Percentiles rank a stretch among this genome's conserved stretches.
Evolutionary conservation across 1,284 basidiomycete species (phyloP).

Genomic region (Clitocybe nebularis): DNA sequence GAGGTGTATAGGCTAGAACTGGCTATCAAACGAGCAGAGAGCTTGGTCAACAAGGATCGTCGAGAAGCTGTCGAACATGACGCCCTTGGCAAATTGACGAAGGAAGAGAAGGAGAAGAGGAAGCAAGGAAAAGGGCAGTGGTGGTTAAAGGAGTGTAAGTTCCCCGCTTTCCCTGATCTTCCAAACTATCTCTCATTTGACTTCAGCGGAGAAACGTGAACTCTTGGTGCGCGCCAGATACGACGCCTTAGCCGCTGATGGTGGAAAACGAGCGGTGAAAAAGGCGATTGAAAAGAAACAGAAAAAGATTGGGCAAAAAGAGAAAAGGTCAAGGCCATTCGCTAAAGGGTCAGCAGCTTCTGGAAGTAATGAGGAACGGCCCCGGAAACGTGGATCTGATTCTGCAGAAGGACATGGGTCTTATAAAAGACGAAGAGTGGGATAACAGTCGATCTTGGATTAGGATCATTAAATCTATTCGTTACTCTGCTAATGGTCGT

Average conservation of each 20-base stretch:
- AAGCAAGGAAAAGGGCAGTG: slow-evolving; percentile 78
- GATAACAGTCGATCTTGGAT: no score
- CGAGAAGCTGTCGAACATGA: slow-evolving; percentile 68
- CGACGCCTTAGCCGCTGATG: slow-evolving; percentile 68
- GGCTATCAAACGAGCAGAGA: slow-evolving; percentile 77
- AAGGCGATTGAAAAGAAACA: slow-evolving; percentile 87
- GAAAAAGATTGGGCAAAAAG: slow-evolving; percentile 84
- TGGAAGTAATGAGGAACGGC: slow-evolving; percentile 7
- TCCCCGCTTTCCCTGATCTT: no score
- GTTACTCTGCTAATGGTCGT: no score
- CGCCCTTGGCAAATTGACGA: slow-evolving; percentile 55
- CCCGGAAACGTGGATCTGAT: slow-evolving; percentile 2
- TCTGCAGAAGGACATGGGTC: slow-evolving; percentile 12
- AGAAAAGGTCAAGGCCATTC: slow-evolving; percentile 82
- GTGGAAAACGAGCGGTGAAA: slow-evolving; percentile 79
- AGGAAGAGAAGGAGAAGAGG: slow-evolving; percentile 72
- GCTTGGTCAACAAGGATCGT: slow-evolving; percentile 72
- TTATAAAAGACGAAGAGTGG: slow-evolving; percentile 2
- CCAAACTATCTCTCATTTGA: slow-evolving; percentile 4
- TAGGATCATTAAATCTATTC: no score
- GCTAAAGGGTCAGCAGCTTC: slow-evolving; percentile 25
- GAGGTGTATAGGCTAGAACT: slow-evolving; percentile 77
- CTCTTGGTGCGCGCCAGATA: slow-evolving; percentile 72
- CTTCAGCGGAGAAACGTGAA: slow-evolving; percentile 72
- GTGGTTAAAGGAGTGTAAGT: slow-evolving; percentile 84